A percentile compares a stretch with the other conserved stretches of the same genome.
phyloP scores from a whole-genome alignment of 2,329 filamentous ascomycete species.

The Neopestalotiopsis sp. region DNA sequence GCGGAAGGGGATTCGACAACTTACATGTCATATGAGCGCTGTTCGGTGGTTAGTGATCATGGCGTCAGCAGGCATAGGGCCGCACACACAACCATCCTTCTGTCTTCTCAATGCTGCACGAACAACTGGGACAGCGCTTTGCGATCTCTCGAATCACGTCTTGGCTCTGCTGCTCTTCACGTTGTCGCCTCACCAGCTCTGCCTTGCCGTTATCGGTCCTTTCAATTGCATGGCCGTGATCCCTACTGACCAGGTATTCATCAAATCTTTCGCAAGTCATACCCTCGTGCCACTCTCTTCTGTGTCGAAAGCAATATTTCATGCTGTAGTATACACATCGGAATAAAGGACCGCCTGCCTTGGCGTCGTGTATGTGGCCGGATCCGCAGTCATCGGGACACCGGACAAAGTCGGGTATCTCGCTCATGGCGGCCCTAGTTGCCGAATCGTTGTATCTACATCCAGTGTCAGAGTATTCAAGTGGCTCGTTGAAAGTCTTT shows the following conservation, averaged over 20 bases:
- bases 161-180: slow-evolving; percentile 23
- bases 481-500: too few relatives aligned
- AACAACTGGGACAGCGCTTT: slow-evolving; percentile 25
- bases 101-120: slow-evolving; percentile 27
- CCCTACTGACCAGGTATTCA: slow-evolving; percentile 14
- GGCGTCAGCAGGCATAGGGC: neutral
- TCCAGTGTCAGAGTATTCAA: neutral
- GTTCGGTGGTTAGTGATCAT: slow-evolving; percentile 5
- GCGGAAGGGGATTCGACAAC: neutral
- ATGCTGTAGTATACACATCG: slow-evolving; percentile 31
- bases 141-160: slow-evolving; percentile 22
- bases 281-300: slow-evolving; percentile 29
- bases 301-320: slow-evolving; percentile 35
- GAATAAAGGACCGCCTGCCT: slow-evolving; percentile 35
- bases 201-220: neutral
- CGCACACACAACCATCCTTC: slow-evolving; percentile 24
- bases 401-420: slow-evolving; percentile 44
- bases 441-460: slow-evolving; percentile 15
- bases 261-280: slow-evolving; percentile 34
- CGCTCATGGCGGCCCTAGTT: slow-evolving; percentile 13
- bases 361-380: slow-evolving; percentile 48
- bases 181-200: slow-evolving; percentile 15
- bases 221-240: neutral
- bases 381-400: slow-evolving; percentile 45
- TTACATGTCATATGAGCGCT: slow-evolving; percentile 30